Conservation (phyloP, 192 early-diverging fungal species). For the Physocladia obscura region DNA sequence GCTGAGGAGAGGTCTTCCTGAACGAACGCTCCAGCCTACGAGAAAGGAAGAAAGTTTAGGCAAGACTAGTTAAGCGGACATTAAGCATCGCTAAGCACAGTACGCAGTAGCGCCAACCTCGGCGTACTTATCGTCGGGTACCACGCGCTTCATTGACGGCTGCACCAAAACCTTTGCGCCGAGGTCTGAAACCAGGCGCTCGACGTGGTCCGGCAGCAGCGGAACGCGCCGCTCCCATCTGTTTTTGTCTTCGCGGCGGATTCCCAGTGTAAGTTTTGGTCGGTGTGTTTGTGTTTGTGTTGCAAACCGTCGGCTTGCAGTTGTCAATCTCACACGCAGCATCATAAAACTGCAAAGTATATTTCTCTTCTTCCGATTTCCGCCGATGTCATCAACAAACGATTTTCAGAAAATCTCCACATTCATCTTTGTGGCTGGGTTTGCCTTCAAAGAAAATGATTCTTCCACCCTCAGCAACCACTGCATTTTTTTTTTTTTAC, state of each 20-base stretch:
- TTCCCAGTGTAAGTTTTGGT: constrained; percentile 72
- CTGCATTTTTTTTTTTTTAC: no score
- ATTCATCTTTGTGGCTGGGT: no score
- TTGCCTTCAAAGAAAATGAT: no score
- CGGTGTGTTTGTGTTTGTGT: no score
- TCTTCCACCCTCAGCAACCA: no score
- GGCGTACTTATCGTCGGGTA: constrained; percentile 78
- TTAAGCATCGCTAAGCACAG: background rate
- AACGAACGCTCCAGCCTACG: constrained; percentile 76
- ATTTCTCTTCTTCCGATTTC: no score
- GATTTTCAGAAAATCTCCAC: no score
- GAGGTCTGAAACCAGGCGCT: constrained; percentile 74
- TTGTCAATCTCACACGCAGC: no score
- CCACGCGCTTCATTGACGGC: constrained; percentile 89
- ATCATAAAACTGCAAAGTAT: no score
- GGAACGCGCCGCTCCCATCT: constrained; percentile 94
- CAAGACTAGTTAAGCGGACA: background rate
- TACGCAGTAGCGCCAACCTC: constrained; percentile 55
- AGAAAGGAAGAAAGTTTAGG: background rate
- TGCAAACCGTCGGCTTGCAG: no score
- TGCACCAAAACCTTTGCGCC: constrained; percentile 85
- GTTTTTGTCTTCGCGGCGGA: constrained; percentile 95
- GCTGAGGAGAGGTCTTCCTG: constrained; percentile 84
- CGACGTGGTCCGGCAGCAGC: constrained; percentile 82
- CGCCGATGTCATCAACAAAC: no score